Evolutionary conservation across 2,329 filamentous ascomycete species (phyloP).

Genomic region (Fusarium sp.): DNA sequence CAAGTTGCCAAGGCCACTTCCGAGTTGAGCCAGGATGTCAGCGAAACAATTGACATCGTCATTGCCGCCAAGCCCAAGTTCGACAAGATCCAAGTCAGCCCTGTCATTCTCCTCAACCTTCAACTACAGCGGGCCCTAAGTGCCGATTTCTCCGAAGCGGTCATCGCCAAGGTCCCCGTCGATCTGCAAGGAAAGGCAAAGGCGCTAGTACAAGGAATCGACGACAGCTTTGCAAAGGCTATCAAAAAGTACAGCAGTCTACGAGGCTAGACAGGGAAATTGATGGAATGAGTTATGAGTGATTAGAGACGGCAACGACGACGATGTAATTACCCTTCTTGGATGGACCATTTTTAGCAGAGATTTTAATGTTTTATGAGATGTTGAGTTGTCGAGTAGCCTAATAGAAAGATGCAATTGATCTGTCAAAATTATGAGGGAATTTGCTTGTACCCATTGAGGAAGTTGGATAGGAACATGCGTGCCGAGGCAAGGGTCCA

Average conservation of each 20-base stretch:
- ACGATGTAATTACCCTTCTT: slow-evolving; percentile 34
- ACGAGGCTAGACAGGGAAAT: slow-evolving; percentile 13
- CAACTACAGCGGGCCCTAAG: slow-evolving; percentile 56
- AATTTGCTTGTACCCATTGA: slow-evolving; percentile 24
- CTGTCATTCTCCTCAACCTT: slow-evolving; percentile 58
- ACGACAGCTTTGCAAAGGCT: slow-evolving; percentile 53
- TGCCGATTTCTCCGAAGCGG: slow-evolving; percentile 51
- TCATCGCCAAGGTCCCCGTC: slow-evolving; percentile 56
- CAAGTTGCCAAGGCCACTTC: slow-evolving; percentile 53
- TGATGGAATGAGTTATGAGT: slow-evolving; percentile 23
- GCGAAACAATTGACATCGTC: slow-evolving; percentile 54
- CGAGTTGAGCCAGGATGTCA: slow-evolving; percentile 53
- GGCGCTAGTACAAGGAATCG: slow-evolving; percentile 53
- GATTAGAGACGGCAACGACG: slow-evolving; percentile 3
- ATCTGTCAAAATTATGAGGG: slow-evolving; percentile 15
- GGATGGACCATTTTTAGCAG: slow-evolving; percentile 23
- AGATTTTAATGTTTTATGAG: slow-evolving; percentile 31
- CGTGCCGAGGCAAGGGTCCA: slow-evolving; percentile 23
- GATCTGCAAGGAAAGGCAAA: slow-evolving; percentile 50
- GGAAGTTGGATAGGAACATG: slow-evolving; percentile 18
- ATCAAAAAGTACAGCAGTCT: slow-evolving; percentile 49
- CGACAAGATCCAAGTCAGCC: slow-evolving; percentile 55
- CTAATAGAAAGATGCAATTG: slow-evolving; percentile 18
- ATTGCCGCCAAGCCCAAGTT: slow-evolving; percentile 58
- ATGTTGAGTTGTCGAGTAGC: slow-evolving; percentile 19